A percentile compares a stretch with the other conserved stretches of the same genome.
phyloP scores from a whole-genome alignment of 2,329 filamentous ascomycete genomes.

The Penicillium sp. region DNA sequence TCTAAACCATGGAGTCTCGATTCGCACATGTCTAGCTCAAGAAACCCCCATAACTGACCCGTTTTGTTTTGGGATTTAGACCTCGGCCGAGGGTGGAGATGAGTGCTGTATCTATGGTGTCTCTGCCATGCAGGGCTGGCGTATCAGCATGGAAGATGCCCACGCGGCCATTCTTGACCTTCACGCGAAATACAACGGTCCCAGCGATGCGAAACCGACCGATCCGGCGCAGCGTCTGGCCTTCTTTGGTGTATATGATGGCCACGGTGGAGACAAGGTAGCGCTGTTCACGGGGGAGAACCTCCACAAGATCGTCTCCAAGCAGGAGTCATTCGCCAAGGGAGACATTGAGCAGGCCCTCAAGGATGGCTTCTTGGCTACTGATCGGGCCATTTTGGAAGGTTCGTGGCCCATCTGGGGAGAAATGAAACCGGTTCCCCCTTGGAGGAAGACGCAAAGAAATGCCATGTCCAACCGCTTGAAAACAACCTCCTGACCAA shows the following conservation, averaged over 20 bases:
- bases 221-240: constrained; percentile 74
- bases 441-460: not conserved
- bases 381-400: constrained; percentile 91
- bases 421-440: not conserved
- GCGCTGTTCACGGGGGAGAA: constrained; percentile 90
- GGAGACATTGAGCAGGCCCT: constrained; percentile 93
- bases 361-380: constrained; percentile 96
- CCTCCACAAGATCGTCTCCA: constrained; percentile 90
- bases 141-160: constrained; percentile 99
- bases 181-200: constrained; percentile 58
- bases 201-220: constrained; percentile 59
- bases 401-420: constrained; percentile 60
- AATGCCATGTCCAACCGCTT: too few relatives aligned
- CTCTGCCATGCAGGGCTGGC: constrained; percentile 99
- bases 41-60: constrained; percentile 5
- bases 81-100: constrained; percentile 88
- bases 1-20: not conserved
- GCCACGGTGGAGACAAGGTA: constrained; percentile 95
- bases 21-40: not conserved
- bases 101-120: constrained; percentile 90
- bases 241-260: constrained; percentile 98
- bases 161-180: constrained; percentile 90
- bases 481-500: constrained; percentile 15
- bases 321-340: constrained; percentile 89
- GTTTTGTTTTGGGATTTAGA: constrained; percentile 52